Base-by-base conservation (phyloP, 2,329 filamentous ascomycete genomes). In the Sarocladium kiliense region DNA sequence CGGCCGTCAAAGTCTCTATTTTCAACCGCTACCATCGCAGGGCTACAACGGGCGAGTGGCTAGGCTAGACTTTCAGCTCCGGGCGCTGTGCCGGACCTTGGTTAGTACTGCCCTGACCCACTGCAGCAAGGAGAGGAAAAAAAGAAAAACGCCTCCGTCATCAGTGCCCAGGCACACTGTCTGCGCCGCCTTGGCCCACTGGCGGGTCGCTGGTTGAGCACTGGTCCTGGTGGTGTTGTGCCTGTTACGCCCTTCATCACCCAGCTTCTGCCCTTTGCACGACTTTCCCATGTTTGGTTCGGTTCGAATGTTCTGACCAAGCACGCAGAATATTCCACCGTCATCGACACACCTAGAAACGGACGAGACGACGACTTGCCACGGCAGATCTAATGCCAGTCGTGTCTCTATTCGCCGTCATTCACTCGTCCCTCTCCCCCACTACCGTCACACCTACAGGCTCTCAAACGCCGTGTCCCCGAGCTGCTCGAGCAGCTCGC, bases 401-500 rank as follows among this genome's bases (percentile, higher is more conserved):
- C 26, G 27, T 10, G 53, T 57, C 53, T 47, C 36, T 39, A 58
- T 56, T 55, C 55, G 26, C 55, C 42, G 27, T 53, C 54, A 41
- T 58, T 54, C 45, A 56, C 59, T 50, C 55, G 30, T 41, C 55
- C 39, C 51, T 34, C 36, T 58, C 45, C 58, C 55, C 56, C 56
- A 57, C 44, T 54, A 54, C 54, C 56, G 53, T 59, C 57, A 44
- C 53, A 18, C 6, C 27, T 36, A 51, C 44, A 47, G 47, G 47
- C 32, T 4, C 18, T 41, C 34, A 23, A 51, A 21, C 27, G 30
- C 47, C 30, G 26, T 51, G 47, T 57, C 61, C 66, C 65, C 71
- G 81, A 84, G 81, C 81, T 84, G 81, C 81, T 65, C 63, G 69
- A 54, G 83, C 82, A 85, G 84, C 84, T 86, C 84, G 74, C 78